Base-by-base conservation (phyloP, 1,139 yeast genomes). In the Saccharomyces hybrid region DNA sequence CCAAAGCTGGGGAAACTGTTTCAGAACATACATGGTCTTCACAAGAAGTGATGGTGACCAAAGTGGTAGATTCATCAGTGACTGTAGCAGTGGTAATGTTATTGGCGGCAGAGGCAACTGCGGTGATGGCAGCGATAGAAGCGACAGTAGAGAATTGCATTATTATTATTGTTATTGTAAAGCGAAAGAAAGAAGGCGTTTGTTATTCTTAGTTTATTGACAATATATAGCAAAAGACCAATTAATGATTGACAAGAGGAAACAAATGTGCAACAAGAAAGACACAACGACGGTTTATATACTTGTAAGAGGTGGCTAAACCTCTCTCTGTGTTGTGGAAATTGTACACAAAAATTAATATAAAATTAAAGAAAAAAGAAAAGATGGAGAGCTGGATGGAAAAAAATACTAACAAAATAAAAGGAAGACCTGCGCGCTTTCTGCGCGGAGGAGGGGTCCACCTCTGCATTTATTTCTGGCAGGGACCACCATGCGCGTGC, bases 31-130 rank as follows among this genome's bases (percentile, higher is more conserved):
- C 62, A 62, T 67, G 62, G 41, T 59, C 59, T 50, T 58, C 65
- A 71, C 84, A 80, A 53, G 78, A 73, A 57, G 82, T 78, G 71
- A 79, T 72, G 66, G 83, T 78, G 56, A 76, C 71, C 58, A 76
- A 70, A 56, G 79, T 72, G 59, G 76, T 75, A 52, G 65, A 52
- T 48, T 62, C 59, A 46, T 68, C 61, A 54, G 75, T 67, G 48
- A 65, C 69, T 52, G 71, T 66, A 49, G 70, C 70, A 55, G 74
- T 64, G 60, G 76, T 70, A 54, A 65, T 61, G 66, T 70, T 66
- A 55, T 69, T 57, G 49, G 65, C 64, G 52, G 68, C 72, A 46
- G 70, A 58, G 59, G 70, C 73, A 48, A 65, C 70, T 57, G 73
- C 65, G 56, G 70, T 65, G 58, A 62, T 60, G 52, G 71, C 68